phyloP scores from a whole-genome alignment of 768 basidiomycete species.

The Xerocomus spinulosus region DNA sequence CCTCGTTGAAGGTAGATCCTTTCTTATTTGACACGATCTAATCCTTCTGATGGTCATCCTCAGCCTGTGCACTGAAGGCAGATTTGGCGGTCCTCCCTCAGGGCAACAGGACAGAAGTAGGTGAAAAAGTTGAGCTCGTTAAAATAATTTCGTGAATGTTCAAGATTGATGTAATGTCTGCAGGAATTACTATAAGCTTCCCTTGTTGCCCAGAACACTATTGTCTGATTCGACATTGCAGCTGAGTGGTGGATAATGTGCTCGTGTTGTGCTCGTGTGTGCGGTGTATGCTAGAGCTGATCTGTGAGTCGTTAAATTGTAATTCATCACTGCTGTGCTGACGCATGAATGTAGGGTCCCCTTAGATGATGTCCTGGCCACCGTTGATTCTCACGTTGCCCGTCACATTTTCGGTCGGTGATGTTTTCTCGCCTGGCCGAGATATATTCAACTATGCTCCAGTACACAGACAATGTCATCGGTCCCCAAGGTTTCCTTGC shows the following conservation, averaged over 20 bases:
- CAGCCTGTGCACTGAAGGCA: slow-evolving; percentile 79
- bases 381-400: slow-evolving; percentile 83
- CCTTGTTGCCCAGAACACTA: neutral
- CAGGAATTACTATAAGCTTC: slow-evolving; percentile 53
- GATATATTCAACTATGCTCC: too few species aligned
- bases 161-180: neutral
- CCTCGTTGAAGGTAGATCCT: slow-evolving; percentile 57
- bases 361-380: slow-evolving; percentile 86
- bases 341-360: slow-evolving; percentile 45
- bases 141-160: neutral
- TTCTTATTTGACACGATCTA: neutral
- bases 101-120: slow-evolving; percentile 82
- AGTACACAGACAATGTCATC: slow-evolving; percentile 70
- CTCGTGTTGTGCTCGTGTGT: slow-evolving; percentile 78
- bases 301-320: slow-evolving; percentile 43
- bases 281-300: slow-evolving; percentile 92
- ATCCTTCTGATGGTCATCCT: neutral
- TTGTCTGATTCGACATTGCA: slow-evolving; percentile 27
- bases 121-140: slow-evolving; percentile 63
- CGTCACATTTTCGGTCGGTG: slow-evolving; percentile 72
- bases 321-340: neutral
- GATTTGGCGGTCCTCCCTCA: slow-evolving; percentile 77
- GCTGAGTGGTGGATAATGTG: slow-evolving; percentile 82
- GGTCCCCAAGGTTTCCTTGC: slow-evolving; percentile 81
- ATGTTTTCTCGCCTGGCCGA: neutral